Percentiles rank a stretch among this genome's conserved stretches.
These are phyloP conservation scores for Aspergillus sp. DNA, from an alignment of 2,329 filamentous ascomycete species.

Conservation along the genomic window DNA sequence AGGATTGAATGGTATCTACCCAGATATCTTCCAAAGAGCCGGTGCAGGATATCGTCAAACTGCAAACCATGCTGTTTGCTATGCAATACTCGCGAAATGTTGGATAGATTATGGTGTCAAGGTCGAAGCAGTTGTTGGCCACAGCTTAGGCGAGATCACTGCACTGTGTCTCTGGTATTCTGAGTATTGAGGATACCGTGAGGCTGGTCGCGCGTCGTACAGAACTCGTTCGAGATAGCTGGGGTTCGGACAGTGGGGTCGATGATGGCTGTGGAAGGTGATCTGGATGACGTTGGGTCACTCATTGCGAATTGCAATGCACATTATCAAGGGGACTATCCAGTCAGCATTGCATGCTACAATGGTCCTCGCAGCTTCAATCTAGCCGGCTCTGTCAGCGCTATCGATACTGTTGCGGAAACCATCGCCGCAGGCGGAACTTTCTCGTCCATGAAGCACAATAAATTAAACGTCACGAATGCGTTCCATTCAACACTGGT, in stretches of 20 bases:
- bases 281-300: slow-evolving; percentile 17
- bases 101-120: slow-evolving; percentile 38
- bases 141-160: slow-evolving; percentile 36
- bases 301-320: slow-evolving; percentile 11
- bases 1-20: slow-evolving; percentile 30
- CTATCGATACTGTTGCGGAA: no score
- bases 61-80: slow-evolving; percentile 35
- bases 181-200: slow-evolving; percentile 26
- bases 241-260: slow-evolving; percentile 27
- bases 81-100: slow-evolving; percentile 34
- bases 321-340: not conserved
- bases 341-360: slow-evolving; percentile 42
- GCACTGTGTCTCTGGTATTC: slow-evolving; percentile 25
- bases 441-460: slow-evolving; percentile 19
- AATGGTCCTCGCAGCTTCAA: slow-evolving; percentile 43
- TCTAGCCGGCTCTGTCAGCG: slow-evolving; percentile 32
- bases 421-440: no score
- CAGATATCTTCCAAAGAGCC: slow-evolving; percentile 23
- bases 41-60: slow-evolving; percentile 13
- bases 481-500: slow-evolving; percentile 46
- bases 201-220: slow-evolving; percentile 25
- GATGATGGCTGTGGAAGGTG: slow-evolving; percentile 32
- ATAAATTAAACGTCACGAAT: slow-evolving; percentile 42
- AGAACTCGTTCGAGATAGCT: slow-evolving; percentile 22
- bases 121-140: slow-evolving; percentile 30